phyloP scores from a whole-genome alignment of 179 eudicot genomes.

The Spinacia oleracea region DNA sequence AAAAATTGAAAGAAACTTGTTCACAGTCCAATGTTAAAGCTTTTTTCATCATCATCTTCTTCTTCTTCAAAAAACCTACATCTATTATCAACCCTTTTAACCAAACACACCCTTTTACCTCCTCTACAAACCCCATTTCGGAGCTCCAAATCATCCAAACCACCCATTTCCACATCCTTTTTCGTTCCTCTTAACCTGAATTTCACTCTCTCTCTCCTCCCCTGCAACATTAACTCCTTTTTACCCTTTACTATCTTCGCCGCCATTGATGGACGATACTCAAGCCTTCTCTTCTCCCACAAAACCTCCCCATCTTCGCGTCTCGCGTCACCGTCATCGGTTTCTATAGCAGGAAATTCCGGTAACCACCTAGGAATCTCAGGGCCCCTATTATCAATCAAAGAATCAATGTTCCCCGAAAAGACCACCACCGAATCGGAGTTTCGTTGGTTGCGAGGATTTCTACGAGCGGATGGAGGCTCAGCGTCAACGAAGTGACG shows the following conservation, averaged over 20 bases:
- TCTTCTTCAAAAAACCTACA: conserved; percentile 17
- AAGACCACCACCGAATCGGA: not conserved
- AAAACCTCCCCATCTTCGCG: conserved; percentile 4
- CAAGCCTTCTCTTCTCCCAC: conserved; percentile 26
- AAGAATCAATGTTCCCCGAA: not conserved
- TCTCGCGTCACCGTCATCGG: not conserved
- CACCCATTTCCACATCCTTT: conserved; percentile 18
- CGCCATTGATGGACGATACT: conserved; percentile 1
- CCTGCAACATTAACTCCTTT: conserved; percentile 22
- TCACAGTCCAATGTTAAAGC: not conserved
- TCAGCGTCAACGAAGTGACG: conserved; percentile 36
- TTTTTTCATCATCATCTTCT: not conserved
- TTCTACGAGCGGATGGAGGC: conserved; percentile 42
- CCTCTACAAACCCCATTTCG: conserved; percentile 46
- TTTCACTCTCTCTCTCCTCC: conserved; percentile 44
- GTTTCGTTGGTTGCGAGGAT: conserved; percentile 20
- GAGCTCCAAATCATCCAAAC: conserved; percentile 32
- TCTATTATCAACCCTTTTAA: conserved; percentile 12
- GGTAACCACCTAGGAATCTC: conserved; percentile 76
- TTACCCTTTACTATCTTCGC: conserved; percentile 1
- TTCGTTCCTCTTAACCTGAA: conserved; percentile 31
- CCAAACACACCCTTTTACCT: conserved; percentile 46
- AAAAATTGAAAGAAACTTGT: not conserved
- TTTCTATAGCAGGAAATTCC: conserved; percentile 35
- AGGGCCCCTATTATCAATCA: not conserved